Evolutionary conservation across 2,329 filamentous ascomycete species (phyloP), one percentile per base, ranked within the genome.

Genomic region (Alternaria infectoria): DNA sequence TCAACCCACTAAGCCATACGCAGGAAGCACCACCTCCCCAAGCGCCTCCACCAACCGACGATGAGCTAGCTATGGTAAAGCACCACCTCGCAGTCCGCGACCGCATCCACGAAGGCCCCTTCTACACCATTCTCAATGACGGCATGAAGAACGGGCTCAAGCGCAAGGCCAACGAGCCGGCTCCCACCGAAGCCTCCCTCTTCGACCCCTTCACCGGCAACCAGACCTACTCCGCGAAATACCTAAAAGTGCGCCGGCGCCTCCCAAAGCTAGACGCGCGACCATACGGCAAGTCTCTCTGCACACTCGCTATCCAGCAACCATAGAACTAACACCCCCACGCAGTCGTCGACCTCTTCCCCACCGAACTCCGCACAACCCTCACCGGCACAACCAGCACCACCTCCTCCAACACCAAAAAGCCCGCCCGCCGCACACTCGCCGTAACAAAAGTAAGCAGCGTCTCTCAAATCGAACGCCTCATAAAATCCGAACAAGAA

Each of bases 191-290:
- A 45, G 72, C 72, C 8, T 71, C 72, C 12, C 70, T 80, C 0
- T 86, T 89, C 71, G 86, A 90, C 74, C 86, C 88, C 2, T 90
- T 90, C 70, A 83, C 85, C 46, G 86, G 86, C 59, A 89, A 89
- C 77, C 86, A 86, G 43, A 88, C 86, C 0, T 90, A 88, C 72
- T 84, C 85, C 15, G 82, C 86, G 57, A 86, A 84, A 70, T 89
- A 88, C 74, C 80, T 84, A 59, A 87, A 86, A 67, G 86, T 86
- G 69, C 83, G 84, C 68, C 80, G 86, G 62, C 83, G 81, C 19
- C 72, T 89, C 10, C 88, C 88, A 1, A 84, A 84, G 64, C 77
- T 90, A 19, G 81, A 83, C 51, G 84, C 82, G 21, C 79, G 86
- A 46, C 81, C 86, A 19, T 89, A 88, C 71, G 81, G 86, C 88